Base-by-base conservation (phyloP, 768 basidiomycete genomes). In the Arthromyces matolae region DNA sequence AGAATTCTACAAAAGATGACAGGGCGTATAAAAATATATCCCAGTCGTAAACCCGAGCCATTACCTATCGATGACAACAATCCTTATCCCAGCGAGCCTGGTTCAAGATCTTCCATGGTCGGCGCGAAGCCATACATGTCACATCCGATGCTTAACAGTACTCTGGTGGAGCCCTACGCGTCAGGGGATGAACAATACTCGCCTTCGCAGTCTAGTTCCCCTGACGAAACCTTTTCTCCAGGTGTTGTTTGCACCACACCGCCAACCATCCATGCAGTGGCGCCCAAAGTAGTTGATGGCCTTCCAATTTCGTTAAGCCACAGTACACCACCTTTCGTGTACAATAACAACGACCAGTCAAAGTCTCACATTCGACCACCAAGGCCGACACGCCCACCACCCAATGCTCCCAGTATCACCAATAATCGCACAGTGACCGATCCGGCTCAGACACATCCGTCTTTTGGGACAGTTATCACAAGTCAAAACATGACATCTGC, bases 51-150 rank as follows among this genome's bases (percentile, higher is more conserved):
- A 27, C 18, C 35, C 23, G 29, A 14, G n/a, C 16, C 23, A 19
- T 6, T 19, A 8, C 13, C 36, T 4, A 43, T 37, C 12, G 49
- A 50, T 50, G 42, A 60, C 45, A 52, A 60, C 38, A 39, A 59
- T 33, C 60, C 56, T 18, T 64, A 49, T 61, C 63, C 23, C 62
- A 62, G 38, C 53, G 66, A 16, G 58, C 58, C 49, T 69, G 68
- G 8, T 14, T 49, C 37, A 34, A 29, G 36, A 8, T 33, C 29
- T 14, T 42, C 45, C 54, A 49, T 63, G 27, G 59, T 59, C 42
- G 42, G 42, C 9, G 47, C 54, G 27, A 77, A 75, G 50, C 72
- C 73, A 6, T 76, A 69, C 60, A 73, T 74, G 71, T 74, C 73
- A 9, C 73, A 76, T 43, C 73, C 75, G 1, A 56, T 66, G 43